A percentile compares a stretch with the other conserved stretches of the same genome.
Conservation (phyloP, 2,329 filamentous ascomycete species). For the Paecilomyces dactylethromorphus region DNA sequence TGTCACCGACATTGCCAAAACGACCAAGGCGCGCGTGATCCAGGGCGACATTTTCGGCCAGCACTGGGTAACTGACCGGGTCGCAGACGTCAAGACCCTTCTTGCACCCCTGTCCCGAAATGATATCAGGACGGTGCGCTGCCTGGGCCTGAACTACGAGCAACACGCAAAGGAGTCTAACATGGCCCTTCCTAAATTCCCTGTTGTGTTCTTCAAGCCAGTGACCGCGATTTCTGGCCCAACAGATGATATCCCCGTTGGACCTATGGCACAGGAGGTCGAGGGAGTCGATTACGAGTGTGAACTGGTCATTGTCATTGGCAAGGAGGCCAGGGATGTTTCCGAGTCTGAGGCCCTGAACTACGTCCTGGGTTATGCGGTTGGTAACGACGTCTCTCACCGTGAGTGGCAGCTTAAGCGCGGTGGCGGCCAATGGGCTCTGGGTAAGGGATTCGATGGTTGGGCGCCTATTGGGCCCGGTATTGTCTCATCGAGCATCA, state of each 20-base stretch:
- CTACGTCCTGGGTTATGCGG: constrained; percentile 67
- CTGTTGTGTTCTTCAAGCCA: constrained; percentile 70
- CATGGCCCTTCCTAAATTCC: constrained; percentile 63
- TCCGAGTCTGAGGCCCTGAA: constrained; percentile 59
- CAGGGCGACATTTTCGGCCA: constrained; percentile 60
- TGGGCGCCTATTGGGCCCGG: constrained; percentile 70
- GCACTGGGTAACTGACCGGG: constrained; percentile 57
- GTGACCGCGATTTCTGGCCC: constrained; percentile 60
- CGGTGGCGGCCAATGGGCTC: constrained; percentile 63
- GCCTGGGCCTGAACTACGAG: constrained; percentile 65
- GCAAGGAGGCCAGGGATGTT: constrained; percentile 60
- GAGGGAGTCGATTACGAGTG: constrained; percentile 73
- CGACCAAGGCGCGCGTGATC: constrained; percentile 56
- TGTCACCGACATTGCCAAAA: constrained; percentile 54
- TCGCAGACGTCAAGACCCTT: constrained; percentile 48
- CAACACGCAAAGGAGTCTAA: constrained; percentile 65
- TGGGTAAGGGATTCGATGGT: constrained; percentile 69
- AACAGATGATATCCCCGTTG: constrained; percentile 59
- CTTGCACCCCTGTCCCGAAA: constrained; percentile 57
- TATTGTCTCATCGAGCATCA: constrained; percentile 53
- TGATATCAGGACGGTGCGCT: constrained; percentile 61
- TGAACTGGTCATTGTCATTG: constrained; percentile 68
- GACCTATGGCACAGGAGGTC: constrained; percentile 57
- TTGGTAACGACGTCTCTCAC: constrained; percentile 75
- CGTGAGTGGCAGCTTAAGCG: constrained; percentile 67